A percentile compares a stretch with the other conserved stretches of the same genome.
Conservation (phyloP, 1,284 basidiomycete genomes). For the Cutaneotrichosporon sp. region DNA sequence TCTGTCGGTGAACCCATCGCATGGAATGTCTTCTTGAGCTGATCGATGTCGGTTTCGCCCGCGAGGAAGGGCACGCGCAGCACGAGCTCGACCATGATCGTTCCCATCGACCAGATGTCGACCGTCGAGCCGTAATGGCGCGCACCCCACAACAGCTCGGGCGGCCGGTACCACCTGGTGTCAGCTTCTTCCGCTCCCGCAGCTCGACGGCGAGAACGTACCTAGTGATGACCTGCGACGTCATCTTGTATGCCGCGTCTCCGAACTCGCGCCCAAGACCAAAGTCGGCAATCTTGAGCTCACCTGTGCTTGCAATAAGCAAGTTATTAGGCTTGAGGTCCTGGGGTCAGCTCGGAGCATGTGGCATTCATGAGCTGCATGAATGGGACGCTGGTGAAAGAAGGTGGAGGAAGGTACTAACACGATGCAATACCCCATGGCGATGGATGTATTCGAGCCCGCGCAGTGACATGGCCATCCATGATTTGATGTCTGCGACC, state of each 20-base stretch:
- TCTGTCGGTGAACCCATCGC: slow-evolving; percentile 94
- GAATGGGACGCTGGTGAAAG: neutral
- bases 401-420: slow-evolving; percentile 51
- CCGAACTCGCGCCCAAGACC: slow-evolving; percentile 91
- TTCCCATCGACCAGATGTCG: slow-evolving; percentile 98
- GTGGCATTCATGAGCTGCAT: neutral
- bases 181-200: neutral
- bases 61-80: slow-evolving; percentile 81
- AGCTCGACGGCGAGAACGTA: slow-evolving; percentile 45
- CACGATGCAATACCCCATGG: slow-evolving; percentile 89
- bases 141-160: slow-evolving; percentile 93
- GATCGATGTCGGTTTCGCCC: slow-evolving; percentile 94
- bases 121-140: slow-evolving; percentile 97
- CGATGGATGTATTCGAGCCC: slow-evolving; percentile 97
- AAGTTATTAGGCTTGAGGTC: slow-evolving; percentile 99
- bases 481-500: slow-evolving; percentile 94
- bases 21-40: slow-evolving; percentile 89
- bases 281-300: slow-evolving; percentile 98
- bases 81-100: slow-evolving; percentile 95
- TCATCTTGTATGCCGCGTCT: slow-evolving; percentile 86
- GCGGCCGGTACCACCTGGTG: slow-evolving; percentile 91
- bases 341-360: slow-evolving; percentile 54
- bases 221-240: slow-evolving; percentile 95
- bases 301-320: slow-evolving; percentile 84
- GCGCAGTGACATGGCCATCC: slow-evolving; percentile 97